Base-by-base conservation (phyloP, 306 rosid genomes). In the cucumber (Cucumis sativus) region DNA sequence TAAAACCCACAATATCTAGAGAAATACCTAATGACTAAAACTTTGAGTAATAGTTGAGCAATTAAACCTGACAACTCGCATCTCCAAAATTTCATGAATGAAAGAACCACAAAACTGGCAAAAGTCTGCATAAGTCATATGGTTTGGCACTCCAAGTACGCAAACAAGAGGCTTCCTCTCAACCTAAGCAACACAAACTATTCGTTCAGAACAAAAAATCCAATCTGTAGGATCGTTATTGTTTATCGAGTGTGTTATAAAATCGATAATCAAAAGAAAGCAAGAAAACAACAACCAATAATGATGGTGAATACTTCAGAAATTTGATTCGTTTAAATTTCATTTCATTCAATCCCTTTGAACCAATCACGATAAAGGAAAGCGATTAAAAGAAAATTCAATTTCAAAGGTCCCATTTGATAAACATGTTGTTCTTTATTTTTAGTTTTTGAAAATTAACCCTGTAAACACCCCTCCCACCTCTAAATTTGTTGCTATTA, bases 51-150 rank as follows among this genome's bases (percentile, higher is more conserved):
- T 21, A 15, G 54, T 8, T 59, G 35, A 12, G 33, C 20, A 40
- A 39, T 35, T 28, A 10, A 21, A 92, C 97, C 97, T 91, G 73
- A 92, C 98, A 81, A 90, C 92, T 65, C 98, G 89, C 98, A 94
- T 90, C 81, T 92, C 98, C 64, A 87, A 84, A 76, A 94, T 88
- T 62, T 92, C 92, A 49, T 84, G 92, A 82, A 94, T 84, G 83
- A 94, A 94, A 0, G 96, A 92, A 37, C 93, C 97, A 18, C 90
- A 89, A 83, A 95, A 95, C 64, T 91, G 95, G 80, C 97, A 95
- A 80, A 95, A 95, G 84, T 95, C 98, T 0, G 97, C 98, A 75
- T 95, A 92, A 0, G 96, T 95, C 98, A 95, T 92, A 87, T 95
- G 93, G 86, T 95, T 92, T 0, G 98, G 98, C 21, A 95, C 98